These are phyloP conservation scores for Candida gigantensis DNA, from an alignment of 1,139 yeast genomes.

Conservation along the genomic window DNA sequence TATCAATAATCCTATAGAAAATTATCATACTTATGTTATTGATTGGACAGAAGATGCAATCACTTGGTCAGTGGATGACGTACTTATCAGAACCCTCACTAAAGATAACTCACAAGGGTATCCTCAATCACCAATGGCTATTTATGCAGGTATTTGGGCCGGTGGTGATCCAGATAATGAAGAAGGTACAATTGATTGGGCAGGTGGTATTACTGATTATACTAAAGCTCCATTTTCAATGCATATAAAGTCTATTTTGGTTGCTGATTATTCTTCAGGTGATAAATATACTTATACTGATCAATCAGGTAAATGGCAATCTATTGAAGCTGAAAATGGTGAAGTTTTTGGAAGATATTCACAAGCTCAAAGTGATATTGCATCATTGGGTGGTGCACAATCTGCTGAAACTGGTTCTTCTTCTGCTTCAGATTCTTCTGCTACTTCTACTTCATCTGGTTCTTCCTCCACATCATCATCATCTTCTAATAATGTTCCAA, in stretches of 20 bases:
- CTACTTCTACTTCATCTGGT: constrained; percentile 6
- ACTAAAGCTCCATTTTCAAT: constrained; percentile 66
- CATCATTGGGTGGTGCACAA: constrained; percentile 29
- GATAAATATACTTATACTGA: constrained; percentile 64
- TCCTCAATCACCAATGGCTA: constrained; percentile 78
- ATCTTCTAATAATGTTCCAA: not conserved
- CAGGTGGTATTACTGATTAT: constrained; percentile 77
- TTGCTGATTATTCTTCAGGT: constrained; percentile 83
- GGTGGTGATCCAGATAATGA: constrained; percentile 73
- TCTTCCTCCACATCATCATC: not conserved
- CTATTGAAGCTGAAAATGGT: constrained; percentile 68
- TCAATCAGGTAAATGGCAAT: constrained; percentile 64
- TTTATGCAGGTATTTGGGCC: constrained; percentile 75
- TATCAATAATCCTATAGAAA: constrained; percentile 48
- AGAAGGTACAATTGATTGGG: constrained; percentile 79
- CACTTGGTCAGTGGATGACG: constrained; percentile 65
- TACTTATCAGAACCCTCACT: constrained; percentile 56
- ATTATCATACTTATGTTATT: constrained; percentile 73
- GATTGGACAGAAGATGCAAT: constrained; percentile 74
- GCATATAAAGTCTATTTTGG: constrained; percentile 60
- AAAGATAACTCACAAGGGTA: constrained; percentile 58
- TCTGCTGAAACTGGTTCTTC: constrained; percentile 12
- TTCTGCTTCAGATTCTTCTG: constrained; percentile 7
- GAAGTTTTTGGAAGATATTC: constrained; percentile 59
- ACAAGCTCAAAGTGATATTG: constrained; percentile 52